phyloP scores from a whole-genome alignment of 805 yeast genomes.

The Starmerella tilneyi region DNA sequence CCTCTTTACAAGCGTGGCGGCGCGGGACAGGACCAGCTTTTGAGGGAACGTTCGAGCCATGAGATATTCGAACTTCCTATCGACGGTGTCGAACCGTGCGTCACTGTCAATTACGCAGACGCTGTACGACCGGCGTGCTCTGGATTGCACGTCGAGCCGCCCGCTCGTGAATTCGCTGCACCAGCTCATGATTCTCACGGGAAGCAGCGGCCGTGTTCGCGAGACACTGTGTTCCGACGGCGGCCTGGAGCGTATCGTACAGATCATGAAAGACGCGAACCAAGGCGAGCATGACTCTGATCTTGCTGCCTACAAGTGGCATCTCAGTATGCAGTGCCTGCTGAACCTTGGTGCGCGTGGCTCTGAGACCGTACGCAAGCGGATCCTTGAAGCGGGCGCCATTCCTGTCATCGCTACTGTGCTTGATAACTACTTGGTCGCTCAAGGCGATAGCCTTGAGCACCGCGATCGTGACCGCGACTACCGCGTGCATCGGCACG shows the following conservation, averaged over 20 bases:
- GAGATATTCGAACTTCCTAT: constrained; percentile 85
- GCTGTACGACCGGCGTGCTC: constrained; percentile 81
- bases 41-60: constrained; percentile 32
- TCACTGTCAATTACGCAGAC: constrained; percentile 85
- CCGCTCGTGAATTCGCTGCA: constrained; percentile 87
- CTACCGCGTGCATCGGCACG: neutral
- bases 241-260: constrained; percentile 78
- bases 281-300: constrained; percentile 10
- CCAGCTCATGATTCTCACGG: constrained; percentile 76
- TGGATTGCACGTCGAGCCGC: constrained; percentile 79
- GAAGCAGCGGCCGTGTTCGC: constrained; percentile 77
- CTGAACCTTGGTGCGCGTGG: constrained; percentile 91
- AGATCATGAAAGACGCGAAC: constrained; percentile 55
- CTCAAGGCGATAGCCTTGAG: constrained; percentile 19
- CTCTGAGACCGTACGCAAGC: constrained; percentile 69
- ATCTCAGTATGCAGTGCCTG: constrained; percentile 82
- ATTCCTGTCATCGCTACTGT: constrained; percentile 86
- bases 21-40: constrained; percentile 1
- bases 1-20: constrained; percentile 6
- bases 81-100: constrained; percentile 71
- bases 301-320: constrained; percentile 92
- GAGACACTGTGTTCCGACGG: constrained; percentile 86
- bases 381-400: constrained; percentile 85
- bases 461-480: constrained; percentile 17
- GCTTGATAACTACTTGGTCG: constrained; percentile 59